Percentiles rank a stretch among this genome's conserved stretches.
phyloP scores from a whole-genome alignment of 176 grass and related monocot genomes.

The Typha latifolia region DNA sequence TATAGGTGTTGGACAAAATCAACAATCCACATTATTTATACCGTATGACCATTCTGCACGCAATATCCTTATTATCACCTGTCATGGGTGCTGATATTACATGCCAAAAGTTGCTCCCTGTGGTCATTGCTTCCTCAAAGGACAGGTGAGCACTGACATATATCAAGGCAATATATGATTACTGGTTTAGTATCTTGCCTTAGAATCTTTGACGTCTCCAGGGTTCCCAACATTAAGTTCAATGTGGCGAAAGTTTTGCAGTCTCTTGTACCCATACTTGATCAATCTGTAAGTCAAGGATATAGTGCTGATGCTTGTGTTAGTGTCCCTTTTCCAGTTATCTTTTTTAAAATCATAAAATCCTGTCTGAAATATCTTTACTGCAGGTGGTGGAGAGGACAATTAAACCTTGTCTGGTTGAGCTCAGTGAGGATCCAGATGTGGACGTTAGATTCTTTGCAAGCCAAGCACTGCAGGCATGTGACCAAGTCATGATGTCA shows the following conservation, averaged over 20 bases:
- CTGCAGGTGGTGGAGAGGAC: constrained; percentile 59
- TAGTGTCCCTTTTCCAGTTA: background rate
- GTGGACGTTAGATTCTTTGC: constrained; percentile 86
- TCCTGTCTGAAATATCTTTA: constrained; percentile 7
- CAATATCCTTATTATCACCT: constrained; percentile 67
- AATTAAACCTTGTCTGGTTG: constrained; percentile 71
- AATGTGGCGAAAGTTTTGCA: constrained; percentile 87
- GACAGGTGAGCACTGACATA: constrained; percentile 46
- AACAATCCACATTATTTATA: constrained; percentile 92
- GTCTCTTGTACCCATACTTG: constrained; percentile 60
- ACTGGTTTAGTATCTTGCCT: background rate
- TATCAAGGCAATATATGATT: background rate
- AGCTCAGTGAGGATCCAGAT: constrained; percentile 96
- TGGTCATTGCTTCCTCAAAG: constrained; percentile 73
- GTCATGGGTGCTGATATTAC: constrained; percentile 91
- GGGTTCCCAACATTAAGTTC: constrained; percentile 97
- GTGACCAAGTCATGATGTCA: constrained; percentile 86
- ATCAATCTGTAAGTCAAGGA: constrained; percentile 56
- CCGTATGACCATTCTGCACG: constrained; percentile 76
- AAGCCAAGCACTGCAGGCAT: constrained; percentile 64
- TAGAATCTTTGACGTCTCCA: constrained; percentile 19
- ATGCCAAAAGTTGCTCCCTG: constrained; percentile 67
- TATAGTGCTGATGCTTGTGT: background rate
- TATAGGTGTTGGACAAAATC: constrained; percentile 81
- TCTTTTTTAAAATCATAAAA: too few species aligned